phyloP scores from a whole-genome alignment of 257 asterid genomes.

The Penstemon eatonii region DNA sequence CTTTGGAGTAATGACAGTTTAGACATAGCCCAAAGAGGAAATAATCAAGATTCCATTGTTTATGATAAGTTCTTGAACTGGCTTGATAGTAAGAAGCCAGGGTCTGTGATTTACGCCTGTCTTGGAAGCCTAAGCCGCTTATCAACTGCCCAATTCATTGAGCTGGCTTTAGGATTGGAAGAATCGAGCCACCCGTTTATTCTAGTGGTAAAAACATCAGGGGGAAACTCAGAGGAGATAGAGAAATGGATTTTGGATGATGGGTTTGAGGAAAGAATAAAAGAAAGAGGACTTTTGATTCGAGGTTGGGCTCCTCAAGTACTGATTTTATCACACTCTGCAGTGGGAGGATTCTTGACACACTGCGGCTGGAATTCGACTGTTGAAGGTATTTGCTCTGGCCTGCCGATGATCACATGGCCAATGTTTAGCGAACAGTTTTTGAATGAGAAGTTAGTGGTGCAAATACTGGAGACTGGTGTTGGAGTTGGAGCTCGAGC shows the following conservation, averaged over 20 bases:
- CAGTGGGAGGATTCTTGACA: constrained; percentile 23
- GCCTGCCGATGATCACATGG: constrained; percentile 39
- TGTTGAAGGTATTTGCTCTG: constrained; percentile 30
- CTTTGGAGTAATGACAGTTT: constrained; percentile 2
- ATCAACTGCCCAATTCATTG: not conserved
- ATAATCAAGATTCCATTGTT: not conserved
- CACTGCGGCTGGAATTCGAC: constrained; percentile 35
- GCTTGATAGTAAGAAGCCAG: constrained; percentile 4
- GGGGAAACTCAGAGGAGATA: not conserved
- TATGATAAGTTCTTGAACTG: not conserved
- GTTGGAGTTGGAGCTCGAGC: constrained; percentile 29
- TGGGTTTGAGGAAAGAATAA: constrained; percentile 12
- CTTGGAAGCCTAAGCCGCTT: constrained; percentile 6
- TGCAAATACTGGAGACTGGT: constrained; percentile 26
- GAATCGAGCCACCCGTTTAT: constrained; percentile 6
- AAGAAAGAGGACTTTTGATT: constrained; percentile 16
- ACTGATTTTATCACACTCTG: constrained; percentile 11
- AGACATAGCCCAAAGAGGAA: constrained; percentile 10
- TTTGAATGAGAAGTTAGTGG: constrained; percentile 31
- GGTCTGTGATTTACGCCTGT: constrained; percentile 3
- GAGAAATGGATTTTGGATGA: constrained; percentile 19
- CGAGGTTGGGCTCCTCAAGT: constrained; percentile 22
- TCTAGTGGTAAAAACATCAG: not conserved
- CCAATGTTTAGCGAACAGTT: constrained; percentile 34
- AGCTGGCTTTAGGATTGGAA: constrained; percentile 8